Conservation (phyloP, 768 basidiomycete genomes). For the Mycena kentingensis region DNA sequence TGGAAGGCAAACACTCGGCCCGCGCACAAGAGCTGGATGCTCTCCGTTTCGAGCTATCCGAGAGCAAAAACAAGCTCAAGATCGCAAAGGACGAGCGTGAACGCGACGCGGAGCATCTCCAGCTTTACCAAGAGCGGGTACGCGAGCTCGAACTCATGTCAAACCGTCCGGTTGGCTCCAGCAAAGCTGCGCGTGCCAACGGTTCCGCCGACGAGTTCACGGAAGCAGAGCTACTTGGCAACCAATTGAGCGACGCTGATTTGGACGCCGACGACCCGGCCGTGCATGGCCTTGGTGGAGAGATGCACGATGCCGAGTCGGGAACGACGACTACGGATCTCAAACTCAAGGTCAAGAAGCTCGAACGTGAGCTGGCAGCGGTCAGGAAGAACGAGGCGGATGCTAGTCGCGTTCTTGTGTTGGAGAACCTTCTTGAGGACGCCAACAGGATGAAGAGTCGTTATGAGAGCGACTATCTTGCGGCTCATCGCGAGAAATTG, state of each 20-base stretch:
- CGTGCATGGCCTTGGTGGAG: conserved; percentile 71
- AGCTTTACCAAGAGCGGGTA: conserved; percentile 87
- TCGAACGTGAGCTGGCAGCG: conserved; percentile 79
- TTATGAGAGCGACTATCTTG: conserved; percentile 86
- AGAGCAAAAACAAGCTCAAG: conserved; percentile 67
- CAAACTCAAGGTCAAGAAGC: conserved; percentile 81
- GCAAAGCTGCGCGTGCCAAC: conserved; percentile 30
- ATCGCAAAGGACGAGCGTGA: conserved; percentile 68
- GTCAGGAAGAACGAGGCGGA: conserved; percentile 76
- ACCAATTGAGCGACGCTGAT: conserved; percentile 31
- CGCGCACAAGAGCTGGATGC: conserved; percentile 73
- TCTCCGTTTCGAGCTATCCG: conserved; percentile 75
- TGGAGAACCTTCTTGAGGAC: conserved; percentile 90
- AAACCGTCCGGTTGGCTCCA: conserved; percentile 44
- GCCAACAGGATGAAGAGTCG: conserved; percentile 87
- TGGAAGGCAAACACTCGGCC: conserved; percentile 70
- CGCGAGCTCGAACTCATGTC: conserved; percentile 81
- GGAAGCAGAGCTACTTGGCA: conserved; percentile 49
- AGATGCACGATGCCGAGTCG: conserved; percentile 82
- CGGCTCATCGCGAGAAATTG: conserved; percentile 80
- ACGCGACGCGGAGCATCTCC: conserved; percentile 82
- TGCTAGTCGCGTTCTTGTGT: conserved; percentile 73
- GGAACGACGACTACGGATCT: conserved; percentile 91
- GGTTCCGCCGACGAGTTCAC: conserved; percentile 32
- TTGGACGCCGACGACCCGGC: conserved; percentile 46